phyloP scores from a whole-genome alignment of 2,329 filamentous ascomycete species.

The Nannizziopsis barbatae region DNA sequence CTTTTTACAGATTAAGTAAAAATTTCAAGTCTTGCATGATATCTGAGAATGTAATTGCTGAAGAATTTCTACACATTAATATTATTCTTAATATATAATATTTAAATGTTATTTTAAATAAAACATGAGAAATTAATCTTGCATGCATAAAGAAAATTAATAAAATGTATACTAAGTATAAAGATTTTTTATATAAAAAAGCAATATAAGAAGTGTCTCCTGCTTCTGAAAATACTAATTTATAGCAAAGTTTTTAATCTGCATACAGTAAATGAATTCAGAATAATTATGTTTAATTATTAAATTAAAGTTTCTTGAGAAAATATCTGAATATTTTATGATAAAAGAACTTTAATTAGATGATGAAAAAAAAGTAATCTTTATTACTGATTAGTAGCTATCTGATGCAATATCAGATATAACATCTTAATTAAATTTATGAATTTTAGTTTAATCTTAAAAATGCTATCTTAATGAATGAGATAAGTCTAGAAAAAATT shows the following conservation, averaged over 20 bases:
- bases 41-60: constrained; percentile 68
- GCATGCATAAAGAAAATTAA: constrained; percentile 60
- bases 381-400: constrained; percentile 61
- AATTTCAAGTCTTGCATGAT: constrained; percentile 56
- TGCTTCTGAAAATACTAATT: constrained; percentile 45
- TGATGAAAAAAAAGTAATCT: constrained; percentile 63
- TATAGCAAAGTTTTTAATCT: constrained; percentile 66
- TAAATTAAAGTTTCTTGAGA: constrained; percentile 46
- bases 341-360: constrained; percentile 51
- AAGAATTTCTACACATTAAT: constrained; percentile 74
- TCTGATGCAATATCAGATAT: constrained; percentile 85
- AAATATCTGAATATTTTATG: constrained; percentile 60
- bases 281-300: constrained; percentile 60
- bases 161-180: constrained; percentile 75
- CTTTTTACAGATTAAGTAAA: constrained; percentile 61
- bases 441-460: constrained; percentile 66
- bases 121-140: constrained; percentile 58
- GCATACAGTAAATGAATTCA: constrained; percentile 81
- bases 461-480: constrained; percentile 87
- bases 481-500: constrained; percentile 97
- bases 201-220: constrained; percentile 82
- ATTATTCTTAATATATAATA: constrained; percentile 78
- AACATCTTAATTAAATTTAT: constrained; percentile 90
- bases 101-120: constrained; percentile 44
- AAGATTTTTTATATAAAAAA: constrained; percentile 83